Evolutionary conservation across 2,329 filamentous ascomycete genomes (phyloP), one percentile per base, ranked within the genome.

Genomic region (Coniosporium tulheliwenetii): DNA sequence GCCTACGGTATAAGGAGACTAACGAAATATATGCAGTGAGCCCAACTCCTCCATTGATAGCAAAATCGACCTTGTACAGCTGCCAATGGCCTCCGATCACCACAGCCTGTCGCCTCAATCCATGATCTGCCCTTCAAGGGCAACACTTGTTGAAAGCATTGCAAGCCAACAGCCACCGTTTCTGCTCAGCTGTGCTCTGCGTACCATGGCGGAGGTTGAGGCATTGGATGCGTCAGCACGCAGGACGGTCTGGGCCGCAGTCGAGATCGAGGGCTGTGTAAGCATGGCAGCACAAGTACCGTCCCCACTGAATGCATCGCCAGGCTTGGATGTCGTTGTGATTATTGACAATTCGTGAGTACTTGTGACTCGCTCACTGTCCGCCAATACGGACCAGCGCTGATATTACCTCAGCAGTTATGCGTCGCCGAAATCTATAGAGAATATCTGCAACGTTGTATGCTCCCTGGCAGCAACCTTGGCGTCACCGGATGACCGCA

Each of bases 341-440:
- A 43, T 63, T 14, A 45, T 63, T 30, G 59, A 63, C 43, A 62
- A 61, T 39, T 54, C 56, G 57, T 61, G 47, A 45, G 49, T 48
- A 31, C 30, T 10, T 43, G 41, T 14, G n/a, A 5, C 10, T 35
- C 12, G 12, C 14, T 15, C 14, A 36, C 37, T 30, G 13, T 30
- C 33, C 36, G 38, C 35, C 31, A 30, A 32, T 29, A 14, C 41
- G n/a, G 15, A 9, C 8, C 30, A 10, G 12, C 8, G 15, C 16
- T 9, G 34, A 29, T 31, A 26, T 9, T 8, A 26, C 29, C 12
- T 16, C 39, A 15, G 12, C 13, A n/a, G 10, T 30, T 39, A 14
- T 38, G 41, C 42, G 5, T 46, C 46, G 16, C 40, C 29, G 19
- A 40, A 41, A 16, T 38, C 36, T 30, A 36, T 46, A 14, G 38